These are phyloP conservation scores for Globisporangium alternatum DNA, from an alignment of 352 stramenopile species.

Conservation along the genomic window DNA sequence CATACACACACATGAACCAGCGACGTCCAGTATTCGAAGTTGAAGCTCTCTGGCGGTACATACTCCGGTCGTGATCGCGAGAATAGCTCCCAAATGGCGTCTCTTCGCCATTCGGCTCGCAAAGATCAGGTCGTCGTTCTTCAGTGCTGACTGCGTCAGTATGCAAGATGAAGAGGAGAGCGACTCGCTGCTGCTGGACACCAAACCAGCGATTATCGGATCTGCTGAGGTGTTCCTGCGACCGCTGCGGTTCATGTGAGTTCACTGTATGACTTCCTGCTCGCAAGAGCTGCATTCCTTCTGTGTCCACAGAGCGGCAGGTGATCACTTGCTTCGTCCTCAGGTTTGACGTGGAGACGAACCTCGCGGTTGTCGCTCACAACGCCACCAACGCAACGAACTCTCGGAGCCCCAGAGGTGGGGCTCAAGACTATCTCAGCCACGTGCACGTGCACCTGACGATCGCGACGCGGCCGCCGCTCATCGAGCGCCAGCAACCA, in stretches of 20 bases:
- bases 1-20: no score
- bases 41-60: no score
- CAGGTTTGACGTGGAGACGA: slow-evolving; percentile 52
- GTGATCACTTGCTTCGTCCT: not conserved
- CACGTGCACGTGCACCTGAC: slow-evolving; percentile 43
- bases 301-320: not conserved
- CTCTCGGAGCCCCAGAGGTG: not conserved
- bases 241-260: slow-evolving; percentile 52
- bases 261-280: not conserved
- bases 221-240: slow-evolving; percentile 41
- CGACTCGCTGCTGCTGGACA: slow-evolving; percentile 1
- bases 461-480: slow-evolving; percentile 25
- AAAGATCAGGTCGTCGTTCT: no score
- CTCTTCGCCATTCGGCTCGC: not conserved
- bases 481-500: slow-evolving; percentile 34
- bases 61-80: not conserved
- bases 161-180: slow-evolving; percentile 14
- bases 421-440: slow-evolving; percentile 6
- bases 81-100: not conserved
- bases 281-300: not conserved
- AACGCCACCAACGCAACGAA: not conserved
- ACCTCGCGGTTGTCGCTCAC: slow-evolving; percentile 23
- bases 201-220: slow-evolving; percentile 25
- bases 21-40: no score
- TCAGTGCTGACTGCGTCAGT: not conserved